Conservation (phyloP, 2,329 filamentous ascomycete species). For the Nemania sp. region DNA sequence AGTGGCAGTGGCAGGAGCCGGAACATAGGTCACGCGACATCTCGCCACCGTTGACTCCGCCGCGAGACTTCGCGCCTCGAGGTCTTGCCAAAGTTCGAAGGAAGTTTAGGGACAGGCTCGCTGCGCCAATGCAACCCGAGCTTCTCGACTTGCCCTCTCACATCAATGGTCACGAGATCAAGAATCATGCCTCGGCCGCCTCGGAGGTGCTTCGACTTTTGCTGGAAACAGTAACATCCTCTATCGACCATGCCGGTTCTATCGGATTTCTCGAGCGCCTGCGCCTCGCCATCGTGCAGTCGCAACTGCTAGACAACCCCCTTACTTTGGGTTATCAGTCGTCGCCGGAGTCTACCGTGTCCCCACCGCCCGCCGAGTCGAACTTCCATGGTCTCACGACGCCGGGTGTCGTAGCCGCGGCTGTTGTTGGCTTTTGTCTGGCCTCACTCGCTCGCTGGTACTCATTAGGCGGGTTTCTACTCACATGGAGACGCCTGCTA, state of each 20-base stretch:
- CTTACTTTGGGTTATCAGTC: slow-evolving; percentile 37
- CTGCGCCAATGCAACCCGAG: slow-evolving; percentile 36
- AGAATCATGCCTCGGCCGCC: slow-evolving; percentile 37
- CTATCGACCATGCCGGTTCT: slow-evolving; percentile 40
- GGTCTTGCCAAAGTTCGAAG: slow-evolving; percentile 39
- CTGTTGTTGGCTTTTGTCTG: slow-evolving; percentile 37
- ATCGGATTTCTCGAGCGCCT: slow-evolving; percentile 42
- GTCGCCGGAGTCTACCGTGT: slow-evolving; percentile 28
- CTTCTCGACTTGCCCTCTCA: slow-evolving; percentile 32
- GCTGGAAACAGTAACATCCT: slow-evolving; percentile 41
- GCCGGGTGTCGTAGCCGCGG: slow-evolving; percentile 39
- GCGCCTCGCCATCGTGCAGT: slow-evolving; percentile 42
- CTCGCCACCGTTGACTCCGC: slow-evolving; percentile 39
- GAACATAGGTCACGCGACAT: slow-evolving; percentile 34
- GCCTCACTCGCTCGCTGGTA: slow-evolving; percentile 40
- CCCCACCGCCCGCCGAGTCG: slow-evolving; percentile 28
- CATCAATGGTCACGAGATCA: slow-evolving; percentile 35
- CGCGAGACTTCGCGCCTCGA: slow-evolving; percentile 41
- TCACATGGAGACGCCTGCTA: slow-evolving; percentile 36
- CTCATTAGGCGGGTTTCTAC: slow-evolving; percentile 34
- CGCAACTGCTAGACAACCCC: slow-evolving; percentile 41
- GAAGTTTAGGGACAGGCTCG: slow-evolving; percentile 38
- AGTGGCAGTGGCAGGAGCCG: slow-evolving; percentile 38
- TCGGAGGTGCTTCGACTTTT: slow-evolving; percentile 34
- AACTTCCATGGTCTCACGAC: slow-evolving; percentile 38